Evolutionary conservation across 228 moss, liverwort and hornwort genomes (phyloP).

Genomic region (Sphagnum fallax): DNA sequence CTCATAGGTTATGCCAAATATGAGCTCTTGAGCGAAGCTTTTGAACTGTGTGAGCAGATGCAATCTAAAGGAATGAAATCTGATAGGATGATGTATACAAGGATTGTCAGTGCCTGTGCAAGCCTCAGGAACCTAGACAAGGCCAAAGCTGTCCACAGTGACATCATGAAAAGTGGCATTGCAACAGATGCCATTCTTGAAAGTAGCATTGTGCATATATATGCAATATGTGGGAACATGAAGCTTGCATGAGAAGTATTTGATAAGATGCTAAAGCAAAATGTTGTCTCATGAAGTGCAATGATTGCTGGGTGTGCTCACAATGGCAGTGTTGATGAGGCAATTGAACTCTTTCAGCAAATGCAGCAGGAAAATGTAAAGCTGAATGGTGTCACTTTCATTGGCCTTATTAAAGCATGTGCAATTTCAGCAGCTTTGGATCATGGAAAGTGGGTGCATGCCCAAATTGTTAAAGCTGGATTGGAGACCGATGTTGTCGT

Average conservation of each 20-base stretch:
- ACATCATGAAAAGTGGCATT: slow-evolving; percentile 4
- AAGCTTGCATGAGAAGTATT: slow-evolving; percentile 4
- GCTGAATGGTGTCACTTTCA: slow-evolving; percentile 6
- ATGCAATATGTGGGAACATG: slow-evolving; percentile 11
- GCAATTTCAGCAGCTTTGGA: background rate
- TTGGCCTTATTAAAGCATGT: slow-evolving; percentile 6
- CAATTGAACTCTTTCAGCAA: slow-evolving; percentile 4
- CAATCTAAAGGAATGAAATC: slow-evolving; percentile 2
- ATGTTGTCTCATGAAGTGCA: slow-evolving; percentile 11
- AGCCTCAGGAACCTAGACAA: slow-evolving; percentile 2
- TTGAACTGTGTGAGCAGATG: slow-evolving; percentile 7
- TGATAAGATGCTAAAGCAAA: slow-evolving; percentile 1
- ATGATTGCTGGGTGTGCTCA: slow-evolving; percentile 11
- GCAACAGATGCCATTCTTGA: slow-evolving; percentile 4
- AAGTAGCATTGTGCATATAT: slow-evolving; percentile 14
- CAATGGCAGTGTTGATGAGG: background rate
- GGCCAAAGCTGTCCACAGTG: slow-evolving; percentile 6
- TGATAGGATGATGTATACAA: slow-evolving; percentile 5
- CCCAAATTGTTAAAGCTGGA: background rate
- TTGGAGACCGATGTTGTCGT: background rate
- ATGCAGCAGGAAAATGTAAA: slow-evolving; percentile 4
- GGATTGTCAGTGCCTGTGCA: slow-evolving; percentile 15
- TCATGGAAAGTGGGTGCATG: background rate
- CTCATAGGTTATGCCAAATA: slow-evolving; percentile 7
- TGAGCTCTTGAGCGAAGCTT: slow-evolving; percentile 3